Evolutionary conservation across 1,284 basidiomycete species (phyloP).

Genomic region (Porodaedalea pini): DNA sequence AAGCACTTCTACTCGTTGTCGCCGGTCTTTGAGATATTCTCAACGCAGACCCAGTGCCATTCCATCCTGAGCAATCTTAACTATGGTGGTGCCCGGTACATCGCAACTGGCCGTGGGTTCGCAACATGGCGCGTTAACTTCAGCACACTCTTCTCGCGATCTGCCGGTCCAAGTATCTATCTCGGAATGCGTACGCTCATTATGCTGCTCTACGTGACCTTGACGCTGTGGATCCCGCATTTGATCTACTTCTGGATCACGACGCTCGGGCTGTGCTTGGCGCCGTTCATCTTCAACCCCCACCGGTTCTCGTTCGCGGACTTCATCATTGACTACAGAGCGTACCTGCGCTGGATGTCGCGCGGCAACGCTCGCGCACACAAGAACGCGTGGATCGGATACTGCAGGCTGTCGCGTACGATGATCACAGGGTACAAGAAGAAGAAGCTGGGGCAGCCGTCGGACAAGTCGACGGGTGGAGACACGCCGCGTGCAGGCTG

Average conservation of each 20-base stretch:
- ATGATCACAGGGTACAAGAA: slow-evolving; percentile 98
- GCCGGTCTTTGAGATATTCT: slow-evolving; percentile 95
- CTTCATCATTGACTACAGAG: slow-evolving; percentile 94
- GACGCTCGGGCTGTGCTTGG: slow-evolving; percentile 83
- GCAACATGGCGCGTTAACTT: slow-evolving; percentile 92
- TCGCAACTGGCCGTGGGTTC: slow-evolving; percentile 98
- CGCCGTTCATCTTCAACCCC: slow-evolving; percentile 96
- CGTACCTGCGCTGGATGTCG: slow-evolving; percentile 97
- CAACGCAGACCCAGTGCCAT: slow-evolving; percentile 94
- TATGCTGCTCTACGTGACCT: slow-evolving; percentile 86
- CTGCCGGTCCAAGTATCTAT: slow-evolving; percentile 95
- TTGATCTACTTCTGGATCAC: slow-evolving; percentile 96
- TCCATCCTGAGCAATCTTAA: slow-evolving; percentile 93
- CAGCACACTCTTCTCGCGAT: slow-evolving; percentile 91
- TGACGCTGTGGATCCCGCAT: slow-evolving; percentile 86
- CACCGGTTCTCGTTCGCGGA: slow-evolving; percentile 95
- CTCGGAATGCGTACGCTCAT: slow-evolving; percentile 88
- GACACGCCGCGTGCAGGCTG: slow-evolving; percentile 89
- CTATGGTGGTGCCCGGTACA: slow-evolving; percentile 94
- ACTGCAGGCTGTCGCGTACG: slow-evolving; percentile 90
- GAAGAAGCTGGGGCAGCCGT: slow-evolving; percentile 90
- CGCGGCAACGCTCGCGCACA: slow-evolving; percentile 95
- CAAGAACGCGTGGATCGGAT: slow-evolving; percentile 96
- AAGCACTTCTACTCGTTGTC: slow-evolving; percentile 92
- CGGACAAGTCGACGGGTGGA: slow-evolving; percentile 79